Evolutionary conservation across 345 rosid species (phyloP), one percentile per base, ranked within the genome.

Genomic region (Noccaea bulbosa): DNA sequence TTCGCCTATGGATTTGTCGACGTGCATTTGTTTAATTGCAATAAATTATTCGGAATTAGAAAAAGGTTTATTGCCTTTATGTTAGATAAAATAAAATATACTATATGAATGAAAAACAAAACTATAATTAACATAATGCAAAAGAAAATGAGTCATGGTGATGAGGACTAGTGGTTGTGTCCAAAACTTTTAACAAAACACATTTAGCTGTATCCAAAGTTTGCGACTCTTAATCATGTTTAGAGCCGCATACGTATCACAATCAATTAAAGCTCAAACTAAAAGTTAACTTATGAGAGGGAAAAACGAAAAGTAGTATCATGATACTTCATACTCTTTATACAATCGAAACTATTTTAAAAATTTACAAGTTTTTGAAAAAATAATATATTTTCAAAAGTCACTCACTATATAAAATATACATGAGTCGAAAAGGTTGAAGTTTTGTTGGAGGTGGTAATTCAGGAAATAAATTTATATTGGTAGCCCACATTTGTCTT

Each of bases 51-150:
- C 11, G 5, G 30, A 2, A 27, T 54, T 53, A 17, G 30, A 5
- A 52, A 62, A 67, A 53, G 50, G 32, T 15, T 40, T 53, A 30
- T 53, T 67, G 41, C 16, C 71, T 66, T 66, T 66, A 40, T 27
- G 30, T 32, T 53, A 41, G 15, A 54, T 67, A 41, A 53, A 33
- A 4, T 53, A 51, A 53, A 33, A 4, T 53, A 51, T 24, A 39
- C 6, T 65, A 50, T 24, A 50, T 22, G 38, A 37, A 65, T 16
- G 22, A 8, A 35, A 46, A 45, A 50, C 14, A 8, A 50, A 53
- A 67, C 17, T 33, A 16, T 67, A 30, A 30, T 9, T 54, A 67
- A 67, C 41, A 43, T 40, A 67, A 54, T 54, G 43, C 51, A 50
- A 41, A 43, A 53, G 33, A 43, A 30, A 43, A 32, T 11, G 34